phyloP scores from a whole-genome alignment of 441 rosid genomes.

The Adansonia rubrostipa region DNA sequence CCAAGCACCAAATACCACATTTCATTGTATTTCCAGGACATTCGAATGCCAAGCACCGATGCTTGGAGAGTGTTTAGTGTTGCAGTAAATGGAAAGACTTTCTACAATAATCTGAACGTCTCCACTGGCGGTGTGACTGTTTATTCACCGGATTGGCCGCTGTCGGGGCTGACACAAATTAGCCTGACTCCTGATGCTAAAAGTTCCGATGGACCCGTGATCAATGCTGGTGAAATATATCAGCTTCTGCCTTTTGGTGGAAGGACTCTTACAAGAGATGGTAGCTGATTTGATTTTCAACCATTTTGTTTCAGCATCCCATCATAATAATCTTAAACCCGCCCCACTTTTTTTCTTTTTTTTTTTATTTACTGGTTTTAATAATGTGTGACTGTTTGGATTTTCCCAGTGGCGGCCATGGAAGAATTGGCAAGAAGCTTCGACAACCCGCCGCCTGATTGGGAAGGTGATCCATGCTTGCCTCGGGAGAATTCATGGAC shows the following conservation, averaged over 20 bases:
- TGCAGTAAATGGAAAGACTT: conserved; percentile 61
- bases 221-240: conserved; percentile 81
- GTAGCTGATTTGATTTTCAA: conserved; percentile 37
- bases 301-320: too few relatives aligned
- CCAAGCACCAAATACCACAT: conserved; percentile 68
- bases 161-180: conserved; percentile 68
- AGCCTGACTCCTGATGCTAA: conserved; percentile 52
- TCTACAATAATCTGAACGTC: conserved; percentile 62
- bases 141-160: conserved; percentile 71
- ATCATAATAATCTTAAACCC: too few relatives aligned
- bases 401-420: conserved; percentile 59
- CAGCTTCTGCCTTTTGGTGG: conserved; percentile 75
- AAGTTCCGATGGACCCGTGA: conserved; percentile 59
- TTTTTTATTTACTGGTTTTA: neutral
- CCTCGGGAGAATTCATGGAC: conserved; percentile 88
- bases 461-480: conserved; percentile 93
- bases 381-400: neutral
- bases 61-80: conserved; percentile 83
- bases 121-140: conserved; percentile 67
- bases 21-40: conserved; percentile 86
- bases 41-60: conserved; percentile 49
- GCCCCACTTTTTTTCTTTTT: too few relatives aligned
- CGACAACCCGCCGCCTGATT: conserved; percentile 72
- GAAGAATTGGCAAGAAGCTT: conserved; percentile 63
- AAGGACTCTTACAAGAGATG: conserved; percentile 67